Percentiles rank a stretch among this genome's conserved stretches.
These are phyloP conservation scores for Globomyces sp. DNA, from an alignment of 371 early-diverging fungal species.

Conservation along the genomic window DNA sequence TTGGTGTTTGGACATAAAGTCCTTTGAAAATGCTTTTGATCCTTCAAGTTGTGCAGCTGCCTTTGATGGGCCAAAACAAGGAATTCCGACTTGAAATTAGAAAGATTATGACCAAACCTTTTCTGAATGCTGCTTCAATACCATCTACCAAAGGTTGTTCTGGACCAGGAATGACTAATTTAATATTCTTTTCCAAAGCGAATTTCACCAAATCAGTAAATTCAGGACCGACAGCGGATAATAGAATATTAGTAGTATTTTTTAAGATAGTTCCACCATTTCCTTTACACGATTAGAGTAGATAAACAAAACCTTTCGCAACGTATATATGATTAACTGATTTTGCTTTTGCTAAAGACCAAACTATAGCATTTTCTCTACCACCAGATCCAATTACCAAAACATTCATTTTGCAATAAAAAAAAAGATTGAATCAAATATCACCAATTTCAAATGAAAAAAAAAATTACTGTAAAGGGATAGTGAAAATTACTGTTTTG, in stretches of 20 bases:
- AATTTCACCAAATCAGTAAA: slow-evolving; percentile 77
- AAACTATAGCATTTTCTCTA: slow-evolving; percentile 95
- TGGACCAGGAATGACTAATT: slow-evolving; percentile 89
- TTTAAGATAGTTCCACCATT: slow-evolving; percentile 78
- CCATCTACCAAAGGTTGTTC: slow-evolving; percentile 97
- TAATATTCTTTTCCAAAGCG: slow-evolving; percentile 75
- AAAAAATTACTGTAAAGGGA: no score
- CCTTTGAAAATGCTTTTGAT: slow-evolving; percentile 96
- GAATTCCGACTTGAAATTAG: slow-evolving; percentile 73
- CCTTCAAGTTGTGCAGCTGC: slow-evolving; percentile 93
- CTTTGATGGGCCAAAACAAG: slow-evolving; percentile 90
- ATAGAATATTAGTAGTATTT: slow-evolving; percentile 79
- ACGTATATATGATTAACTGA: slow-evolving; percentile 81
- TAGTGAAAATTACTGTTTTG: no score
- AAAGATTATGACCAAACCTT: slow-evolving; percentile 48
- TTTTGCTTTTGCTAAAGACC: slow-evolving; percentile 80
- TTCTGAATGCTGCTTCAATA: slow-evolving; percentile 75
- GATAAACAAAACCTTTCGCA: slow-evolving; percentile 66
- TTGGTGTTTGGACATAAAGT: slow-evolving; percentile 93
- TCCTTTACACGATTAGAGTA: slow-evolving; percentile 49
- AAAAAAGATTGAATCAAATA: neutral
- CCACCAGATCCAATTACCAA: slow-evolving; percentile 93
- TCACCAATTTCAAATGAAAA: no score
- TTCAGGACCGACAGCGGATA: slow-evolving; percentile 46
- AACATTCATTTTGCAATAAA: slow-evolving; percentile 52